Percentiles rank a stretch among this genome's conserved stretches.
Evolutionary conservation across 352 stramenopile genomes (phyloP).

Genomic region (Pythium sp.): DNA sequence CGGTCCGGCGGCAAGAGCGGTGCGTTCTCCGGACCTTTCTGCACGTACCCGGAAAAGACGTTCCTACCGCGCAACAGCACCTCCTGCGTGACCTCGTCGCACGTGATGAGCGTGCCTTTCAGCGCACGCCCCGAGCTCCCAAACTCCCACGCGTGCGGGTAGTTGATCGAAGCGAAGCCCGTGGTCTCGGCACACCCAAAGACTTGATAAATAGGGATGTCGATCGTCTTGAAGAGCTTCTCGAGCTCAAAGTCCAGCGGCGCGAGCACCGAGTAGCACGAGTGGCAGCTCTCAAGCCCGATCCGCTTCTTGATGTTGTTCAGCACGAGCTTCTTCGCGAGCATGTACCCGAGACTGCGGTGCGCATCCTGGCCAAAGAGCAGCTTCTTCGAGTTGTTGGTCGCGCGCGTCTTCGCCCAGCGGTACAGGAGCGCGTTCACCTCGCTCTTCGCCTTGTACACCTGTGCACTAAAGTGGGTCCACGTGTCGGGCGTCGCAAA

Average conservation of each 20-base stretch:
- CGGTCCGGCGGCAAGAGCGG: slow-evolving; percentile 30
- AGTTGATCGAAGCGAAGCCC: slow-evolving; percentile 74
- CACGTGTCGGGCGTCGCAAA: slow-evolving; percentile 78
- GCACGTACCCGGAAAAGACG: slow-evolving; percentile 69
- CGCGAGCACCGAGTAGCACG: slow-evolving; percentile 75
- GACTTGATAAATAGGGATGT: slow-evolving; percentile 79
- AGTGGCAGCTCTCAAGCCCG: slow-evolving; percentile 65
- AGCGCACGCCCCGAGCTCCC: slow-evolving; percentile 64
- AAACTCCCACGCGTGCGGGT: slow-evolving; percentile 69
- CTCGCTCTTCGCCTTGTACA: slow-evolving; percentile 73
- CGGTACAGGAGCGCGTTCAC: slow-evolving; percentile 66
- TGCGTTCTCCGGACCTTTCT: slow-evolving; percentile 18
- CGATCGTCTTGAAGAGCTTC: slow-evolving; percentile 80
- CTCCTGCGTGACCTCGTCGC: slow-evolving; percentile 61
- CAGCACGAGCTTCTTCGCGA: slow-evolving; percentile 77
- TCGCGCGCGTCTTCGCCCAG: slow-evolving; percentile 78
- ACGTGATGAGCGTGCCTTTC: slow-evolving; percentile 50
- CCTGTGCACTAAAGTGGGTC: slow-evolving; percentile 60
- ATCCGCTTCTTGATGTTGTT: slow-evolving; percentile 80
- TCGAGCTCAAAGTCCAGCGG: slow-evolving; percentile 79
- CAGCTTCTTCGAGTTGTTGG: slow-evolving; percentile 78
- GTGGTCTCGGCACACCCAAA: slow-evolving; percentile 65
- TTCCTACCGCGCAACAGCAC: slow-evolving; percentile 66
- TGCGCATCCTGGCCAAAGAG: slow-evolving; percentile 48
- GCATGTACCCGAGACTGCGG: slow-evolving; percentile 69